Percentiles rank a stretch among this genome's conserved stretches.
Evolutionary conservation across 352 stramenopile genomes (phyloP).

Genomic region (Phytophthora vignae): DNA sequence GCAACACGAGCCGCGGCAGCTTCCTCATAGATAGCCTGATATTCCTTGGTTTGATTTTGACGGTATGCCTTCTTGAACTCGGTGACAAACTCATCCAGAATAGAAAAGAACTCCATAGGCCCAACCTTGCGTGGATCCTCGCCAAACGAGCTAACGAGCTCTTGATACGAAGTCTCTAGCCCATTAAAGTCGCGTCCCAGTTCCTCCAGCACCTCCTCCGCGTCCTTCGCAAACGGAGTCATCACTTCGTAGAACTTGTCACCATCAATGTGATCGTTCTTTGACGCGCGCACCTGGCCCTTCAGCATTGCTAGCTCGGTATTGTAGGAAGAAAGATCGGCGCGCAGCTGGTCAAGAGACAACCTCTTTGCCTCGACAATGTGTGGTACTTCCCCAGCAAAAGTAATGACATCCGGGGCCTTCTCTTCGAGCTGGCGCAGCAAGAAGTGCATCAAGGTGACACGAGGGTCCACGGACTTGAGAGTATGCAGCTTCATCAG

Average conservation of each 20-base stretch:
- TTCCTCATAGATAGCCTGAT: slow-evolving; percentile 79
- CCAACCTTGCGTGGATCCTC: slow-evolving; percentile 85
- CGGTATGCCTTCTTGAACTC: slow-evolving; percentile 91
- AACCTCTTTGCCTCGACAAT: slow-evolving; percentile 81
- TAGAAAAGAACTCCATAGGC: slow-evolving; percentile 85
- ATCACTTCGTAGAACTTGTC: slow-evolving; percentile 88
- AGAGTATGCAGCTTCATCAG: slow-evolving; percentile 90
- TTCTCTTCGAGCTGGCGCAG: slow-evolving; percentile 83
- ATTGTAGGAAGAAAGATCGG: slow-evolving; percentile 84
- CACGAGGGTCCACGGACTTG: slow-evolving; percentile 80
- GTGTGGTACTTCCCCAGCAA: slow-evolving; percentile 81
- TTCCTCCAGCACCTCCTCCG: slow-evolving; percentile 83
- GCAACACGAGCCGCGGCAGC: slow-evolving; percentile 52
- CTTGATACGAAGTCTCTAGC: slow-evolving; percentile 78
- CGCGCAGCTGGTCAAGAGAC: slow-evolving; percentile 84
- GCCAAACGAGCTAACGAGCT: slow-evolving; percentile 84
- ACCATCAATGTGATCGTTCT: slow-evolving; percentile 73
- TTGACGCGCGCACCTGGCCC: slow-evolving; percentile 80
- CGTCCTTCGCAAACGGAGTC: slow-evolving; percentile 82
- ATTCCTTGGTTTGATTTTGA: slow-evolving; percentile 90
- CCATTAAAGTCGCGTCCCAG: slow-evolving; percentile 78
- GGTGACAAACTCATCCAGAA: slow-evolving; percentile 84
- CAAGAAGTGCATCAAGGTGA: slow-evolving; percentile 88
- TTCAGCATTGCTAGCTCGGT: slow-evolving; percentile 87
- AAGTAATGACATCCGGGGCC: slow-evolving; percentile 75